phyloP scores from a whole-genome alignment of 164 flowering plant species.

The Kingdonia uniflora region DNA sequence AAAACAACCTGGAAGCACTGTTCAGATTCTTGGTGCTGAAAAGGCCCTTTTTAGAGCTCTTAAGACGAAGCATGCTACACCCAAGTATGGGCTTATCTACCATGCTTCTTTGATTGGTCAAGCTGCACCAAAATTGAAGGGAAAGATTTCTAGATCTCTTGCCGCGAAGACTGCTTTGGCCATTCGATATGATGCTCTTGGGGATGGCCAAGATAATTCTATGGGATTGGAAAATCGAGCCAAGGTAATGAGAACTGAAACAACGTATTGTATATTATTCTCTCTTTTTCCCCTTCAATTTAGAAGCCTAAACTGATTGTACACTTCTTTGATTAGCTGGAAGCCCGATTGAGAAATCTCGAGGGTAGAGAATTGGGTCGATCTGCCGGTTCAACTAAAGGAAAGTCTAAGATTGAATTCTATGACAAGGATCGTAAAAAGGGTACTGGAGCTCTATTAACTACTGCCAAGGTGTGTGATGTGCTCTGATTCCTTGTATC shows the following conservation, averaged over 20 bases:
- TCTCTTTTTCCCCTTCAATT: neutral
- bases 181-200: slow-evolving; percentile 87
- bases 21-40: slow-evolving; percentile 94
- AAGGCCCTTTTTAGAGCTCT: slow-evolving; percentile 94
- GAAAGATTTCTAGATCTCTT: slow-evolving; percentile 82
- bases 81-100: slow-evolving; percentile 90
- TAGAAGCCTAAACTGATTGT: neutral
- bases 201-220: slow-evolving; percentile 64
- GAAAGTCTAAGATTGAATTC: slow-evolving; percentile 79
- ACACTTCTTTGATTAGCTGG: slow-evolving; percentile 39
- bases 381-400: slow-evolving; percentile 83
- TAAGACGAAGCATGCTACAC: slow-evolving; percentile 89
- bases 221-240: slow-evolving; percentile 74
- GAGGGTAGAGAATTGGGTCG: slow-evolving; percentile 80
- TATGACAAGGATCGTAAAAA: slow-evolving; percentile 80
- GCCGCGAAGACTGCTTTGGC: slow-evolving; percentile 90
- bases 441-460: slow-evolving; percentile 61
- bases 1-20: slow-evolving; percentile 94
- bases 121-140: slow-evolving; percentile 87
- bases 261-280: too few species aligned
- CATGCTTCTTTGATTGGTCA: slow-evolving; percentile 96
- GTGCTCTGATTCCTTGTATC: neutral
- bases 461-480: slow-evolving; percentile 72
- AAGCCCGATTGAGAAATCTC: slow-evolving; percentile 69
- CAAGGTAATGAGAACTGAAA: slow-evolving; percentile 28